These are phyloP conservation scores for Agaricales sp. DNA, from an alignment of 1,284 basidiomycete genomes.

Conservation along the genomic window DNA sequence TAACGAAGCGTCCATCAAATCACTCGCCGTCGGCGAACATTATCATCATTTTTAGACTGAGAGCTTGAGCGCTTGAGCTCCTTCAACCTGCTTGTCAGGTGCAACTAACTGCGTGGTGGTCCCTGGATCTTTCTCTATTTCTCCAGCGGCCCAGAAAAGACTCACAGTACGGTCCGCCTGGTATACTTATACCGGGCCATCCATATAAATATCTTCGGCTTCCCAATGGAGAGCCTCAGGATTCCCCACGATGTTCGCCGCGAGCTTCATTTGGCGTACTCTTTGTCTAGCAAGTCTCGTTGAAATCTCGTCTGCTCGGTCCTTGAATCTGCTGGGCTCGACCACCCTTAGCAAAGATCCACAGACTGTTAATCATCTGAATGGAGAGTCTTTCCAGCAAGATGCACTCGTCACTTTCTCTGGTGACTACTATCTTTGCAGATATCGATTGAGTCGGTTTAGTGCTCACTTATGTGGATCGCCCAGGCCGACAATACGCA, in stretches of 20 bases:
- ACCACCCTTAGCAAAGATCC: slow-evolving; percentile 6
- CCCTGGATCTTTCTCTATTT: too few species aligned
- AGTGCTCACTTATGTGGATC: neutral
- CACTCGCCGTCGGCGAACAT: neutral
- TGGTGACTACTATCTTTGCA: slow-evolving; percentile 4
- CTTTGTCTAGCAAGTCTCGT: neutral
- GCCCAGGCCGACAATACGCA: slow-evolving; percentile 22
- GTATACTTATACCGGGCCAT: too few species aligned
- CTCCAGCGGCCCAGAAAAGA: too few species aligned
- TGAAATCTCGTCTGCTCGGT: neutral
- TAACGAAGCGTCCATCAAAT: too few species aligned
- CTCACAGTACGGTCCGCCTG: too few species aligned
- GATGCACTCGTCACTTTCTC: slow-evolving; percentile 5
- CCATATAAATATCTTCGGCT: too few species aligned
- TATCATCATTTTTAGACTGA: too few species aligned
- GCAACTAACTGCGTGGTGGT: too few species aligned
- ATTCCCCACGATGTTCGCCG: neutral
- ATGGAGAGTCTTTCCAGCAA: slow-evolving; percentile 3
- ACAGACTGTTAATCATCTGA: neutral
- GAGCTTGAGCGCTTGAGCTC: too few species aligned
- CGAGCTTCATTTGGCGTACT: neutral
- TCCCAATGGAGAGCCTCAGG: neutral
- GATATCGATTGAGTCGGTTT: neutral
- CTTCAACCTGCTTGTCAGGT: too few species aligned
- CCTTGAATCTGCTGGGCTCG: neutral